Conservation (phyloP, 768 basidiomycete species). For the Asterophora parasitica region DNA sequence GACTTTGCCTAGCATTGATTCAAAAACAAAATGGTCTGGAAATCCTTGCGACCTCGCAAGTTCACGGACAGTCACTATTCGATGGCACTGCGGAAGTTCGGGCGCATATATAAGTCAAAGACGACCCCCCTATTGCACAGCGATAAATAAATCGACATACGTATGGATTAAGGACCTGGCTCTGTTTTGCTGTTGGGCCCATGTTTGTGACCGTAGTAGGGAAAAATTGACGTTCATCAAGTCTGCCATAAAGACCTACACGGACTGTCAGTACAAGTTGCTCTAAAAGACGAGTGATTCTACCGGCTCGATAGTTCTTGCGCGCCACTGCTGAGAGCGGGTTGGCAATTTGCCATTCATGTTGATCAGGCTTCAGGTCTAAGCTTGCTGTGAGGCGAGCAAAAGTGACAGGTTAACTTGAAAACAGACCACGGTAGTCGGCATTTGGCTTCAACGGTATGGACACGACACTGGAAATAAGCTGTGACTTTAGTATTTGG, state of each 20-base stretch:
- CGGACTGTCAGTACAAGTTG: background rate
- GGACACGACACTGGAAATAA: constrained; percentile 44
- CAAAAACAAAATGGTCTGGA: constrained; percentile 67
- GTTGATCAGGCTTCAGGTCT: constrained; percentile 42
- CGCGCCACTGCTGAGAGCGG: constrained; percentile 55
- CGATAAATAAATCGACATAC: constrained; percentile 31
- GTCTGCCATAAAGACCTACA: constrained; percentile 49
- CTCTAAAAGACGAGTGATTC: constrained; percentile 5
- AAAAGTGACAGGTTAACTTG: background rate
- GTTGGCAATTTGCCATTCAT: constrained; percentile 59
- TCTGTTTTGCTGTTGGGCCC: constrained; percentile 75
- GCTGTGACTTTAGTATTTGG: background rate
- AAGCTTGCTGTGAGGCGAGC: background rate
- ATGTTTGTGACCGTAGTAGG: constrained; percentile 77
- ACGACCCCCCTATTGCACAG: background rate
- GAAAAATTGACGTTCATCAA: constrained; percentile 53
- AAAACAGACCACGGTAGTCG: constrained; percentile 56
- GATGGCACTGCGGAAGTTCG: constrained; percentile 44
- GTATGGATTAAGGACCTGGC: constrained; percentile 60
- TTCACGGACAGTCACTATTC: constrained; percentile 72
- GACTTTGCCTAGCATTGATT: constrained; percentile 46
- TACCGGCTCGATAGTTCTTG: constrained; percentile 48
- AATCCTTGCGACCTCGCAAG: constrained; percentile 80
- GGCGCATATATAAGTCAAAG: background rate
- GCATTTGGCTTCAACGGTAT: constrained; percentile 54